Evolutionary conservation across 805 yeast species (phyloP).

Genomic region (Lachancea cidri): DNA sequence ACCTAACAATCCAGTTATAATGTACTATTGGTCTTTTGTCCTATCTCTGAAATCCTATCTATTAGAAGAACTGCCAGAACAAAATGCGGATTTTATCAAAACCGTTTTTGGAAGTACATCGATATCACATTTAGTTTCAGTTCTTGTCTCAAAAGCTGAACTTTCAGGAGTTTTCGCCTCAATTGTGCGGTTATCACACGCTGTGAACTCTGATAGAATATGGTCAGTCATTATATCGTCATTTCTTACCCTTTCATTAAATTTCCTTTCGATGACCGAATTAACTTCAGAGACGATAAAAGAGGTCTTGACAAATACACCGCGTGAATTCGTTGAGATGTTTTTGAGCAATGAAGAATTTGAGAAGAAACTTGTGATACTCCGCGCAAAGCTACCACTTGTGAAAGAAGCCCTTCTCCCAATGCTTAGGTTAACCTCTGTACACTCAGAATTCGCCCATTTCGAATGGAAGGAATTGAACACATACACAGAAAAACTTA

Average conservation of each 20-base stretch:
- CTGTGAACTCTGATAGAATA: slow-evolving; percentile 42
- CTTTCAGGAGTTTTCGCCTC: slow-evolving; percentile 42
- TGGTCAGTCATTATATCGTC: slow-evolving; percentile 43
- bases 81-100: slow-evolving; percentile 13
- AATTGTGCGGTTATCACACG: slow-evolving; percentile 37
- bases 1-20: slow-evolving; percentile 42
- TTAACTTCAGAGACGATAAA: slow-evolving; percentile 30
- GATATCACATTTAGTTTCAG: slow-evolving; percentile 14
- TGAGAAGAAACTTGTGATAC: slow-evolving; percentile 35
- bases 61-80: slow-evolving; percentile 36
- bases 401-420: slow-evolving; percentile 47
- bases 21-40: slow-evolving; percentile 65
- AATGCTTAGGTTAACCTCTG: slow-evolving; percentile 52
- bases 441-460: slow-evolving; percentile 63
- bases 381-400: slow-evolving; percentile 72
- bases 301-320: slow-evolving; percentile 28
- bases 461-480: slow-evolving; percentile 53
- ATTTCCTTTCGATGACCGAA: slow-evolving; percentile 45
- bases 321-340: slow-evolving; percentile 36
- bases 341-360: slow-evolving; percentile 34
- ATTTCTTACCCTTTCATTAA: slow-evolving; percentile 32
- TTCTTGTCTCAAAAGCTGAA: slow-evolving; percentile 37
- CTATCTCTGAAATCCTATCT: slow-evolving; percentile 47
- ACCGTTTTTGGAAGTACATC: slow-evolving; percentile 12
- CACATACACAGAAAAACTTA: slow-evolving; percentile 53